Conservation (phyloP, 1,284 basidiomycete genomes). For the Rhodofomes roseus region DNA sequence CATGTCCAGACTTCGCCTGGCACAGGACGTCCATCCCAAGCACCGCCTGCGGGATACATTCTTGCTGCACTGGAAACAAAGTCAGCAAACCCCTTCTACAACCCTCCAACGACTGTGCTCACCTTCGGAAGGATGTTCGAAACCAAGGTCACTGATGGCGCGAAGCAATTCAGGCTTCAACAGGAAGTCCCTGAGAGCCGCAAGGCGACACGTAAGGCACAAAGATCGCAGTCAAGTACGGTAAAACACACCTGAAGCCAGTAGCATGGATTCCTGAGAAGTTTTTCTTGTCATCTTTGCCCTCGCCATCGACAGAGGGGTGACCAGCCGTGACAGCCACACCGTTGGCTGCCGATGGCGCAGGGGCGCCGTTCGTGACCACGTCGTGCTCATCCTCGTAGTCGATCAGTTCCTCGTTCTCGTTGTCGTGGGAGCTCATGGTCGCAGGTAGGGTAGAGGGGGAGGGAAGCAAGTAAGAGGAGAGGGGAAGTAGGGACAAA, state of each 20-base stretch:
- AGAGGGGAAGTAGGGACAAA: conserved; percentile 18
- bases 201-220: conserved; percentile 16
- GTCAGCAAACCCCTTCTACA: conserved; percentile 3
- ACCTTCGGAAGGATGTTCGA: conserved; percentile 99
- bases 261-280: conserved; percentile 98
- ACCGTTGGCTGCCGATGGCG: conserved; percentile 42
- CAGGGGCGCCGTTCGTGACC: conserved; percentile 58
- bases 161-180: conserved; percentile 96
- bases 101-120: conserved; percentile 14
- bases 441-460: conserved; percentile 15
- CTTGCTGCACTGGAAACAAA: conserved; percentile 84
- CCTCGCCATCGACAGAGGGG: conserved; percentile 55
- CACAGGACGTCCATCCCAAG: conserved; percentile 99
- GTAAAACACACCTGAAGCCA: conserved; percentile 74
- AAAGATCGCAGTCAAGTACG: neutral
- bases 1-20: conserved; percentile 99
- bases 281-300: conserved; percentile 90
- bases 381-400: conserved; percentile 95
- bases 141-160: conserved; percentile 98
- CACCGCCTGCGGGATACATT: conserved; percentile 99
- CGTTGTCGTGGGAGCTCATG: conserved; percentile 79
- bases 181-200: conserved; percentile 78
- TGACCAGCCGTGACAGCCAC: conserved; percentile 37
- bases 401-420: conserved; percentile 86
- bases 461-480: conserved; percentile 20